phyloP scores from a whole-genome alignment of 2,329 filamentous ascomycete species.

The Phialophora tarda region DNA sequence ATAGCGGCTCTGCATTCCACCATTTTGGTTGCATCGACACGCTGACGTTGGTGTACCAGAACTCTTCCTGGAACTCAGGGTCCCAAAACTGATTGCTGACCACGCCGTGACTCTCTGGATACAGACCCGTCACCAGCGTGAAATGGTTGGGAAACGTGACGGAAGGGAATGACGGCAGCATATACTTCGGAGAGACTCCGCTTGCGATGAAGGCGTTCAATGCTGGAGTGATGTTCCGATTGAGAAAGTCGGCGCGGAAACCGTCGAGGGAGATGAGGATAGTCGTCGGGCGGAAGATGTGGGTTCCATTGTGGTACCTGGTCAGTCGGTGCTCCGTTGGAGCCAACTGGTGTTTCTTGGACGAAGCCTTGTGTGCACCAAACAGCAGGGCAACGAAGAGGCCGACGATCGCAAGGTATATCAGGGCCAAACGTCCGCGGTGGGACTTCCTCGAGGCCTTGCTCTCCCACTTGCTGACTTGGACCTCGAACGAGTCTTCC shows the following conservation, averaged over 20 bases:
- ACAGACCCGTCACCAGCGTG: conserved; percentile 86
- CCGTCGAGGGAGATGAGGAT: conserved; percentile 93
- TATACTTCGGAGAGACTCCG: conserved; percentile 88
- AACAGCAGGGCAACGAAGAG: conserved; percentile 63
- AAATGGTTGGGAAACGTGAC: conserved; percentile 98
- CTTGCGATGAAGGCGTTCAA: conserved; percentile 78
- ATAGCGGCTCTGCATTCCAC: conserved; percentile 94
- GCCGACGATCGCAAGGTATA: conserved; percentile 51
- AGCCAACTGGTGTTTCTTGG: conserved; percentile 43
- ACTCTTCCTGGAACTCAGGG: conserved; percentile 73
- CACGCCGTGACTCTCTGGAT: conserved; percentile 90
- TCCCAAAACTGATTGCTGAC: conserved; percentile 98
- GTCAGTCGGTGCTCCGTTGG: conserved; percentile 34
- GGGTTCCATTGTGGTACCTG: conserved; percentile 76
- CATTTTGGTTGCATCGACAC: conserved; percentile 82
- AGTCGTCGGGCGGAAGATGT: conserved; percentile 87
- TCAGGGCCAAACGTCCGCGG: conserved; percentile 35
- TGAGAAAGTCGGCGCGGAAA: conserved; percentile 91
- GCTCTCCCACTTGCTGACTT: conserved; percentile 48
- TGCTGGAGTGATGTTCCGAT: conserved; percentile 80
- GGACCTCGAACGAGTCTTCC: conserved; percentile 63
- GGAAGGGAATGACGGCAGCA: conserved; percentile 92
- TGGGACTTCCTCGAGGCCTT: conserved; percentile 39
- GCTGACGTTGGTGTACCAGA: conserved; percentile 67
- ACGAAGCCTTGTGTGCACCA: conserved; percentile 61